A percentile compares a stretch with the other conserved stretches of the same genome.
These are phyloP conservation scores for Russula foetens DNA, from an alignment of 768 basidiomycete species.

Conservation along the genomic window DNA sequence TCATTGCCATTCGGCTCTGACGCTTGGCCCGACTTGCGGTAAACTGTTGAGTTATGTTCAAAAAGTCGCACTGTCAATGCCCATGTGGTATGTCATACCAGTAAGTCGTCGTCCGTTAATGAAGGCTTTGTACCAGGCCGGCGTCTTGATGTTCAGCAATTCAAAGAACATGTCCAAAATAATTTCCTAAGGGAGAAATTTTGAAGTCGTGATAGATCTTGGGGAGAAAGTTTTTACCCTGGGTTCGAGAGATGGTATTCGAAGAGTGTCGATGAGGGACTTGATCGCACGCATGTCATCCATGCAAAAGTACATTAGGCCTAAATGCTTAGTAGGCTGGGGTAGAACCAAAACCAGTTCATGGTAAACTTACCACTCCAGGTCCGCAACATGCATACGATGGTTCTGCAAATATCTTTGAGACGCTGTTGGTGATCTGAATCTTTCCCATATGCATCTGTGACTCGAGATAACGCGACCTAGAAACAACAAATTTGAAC, in stretches of 20 bases:
- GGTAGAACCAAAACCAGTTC: neutral
- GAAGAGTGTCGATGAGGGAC: conserved; percentile 75
- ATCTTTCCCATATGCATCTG: conserved; percentile 86
- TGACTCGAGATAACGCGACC: conserved; percentile 84
- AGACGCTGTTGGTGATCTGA: conserved; percentile 72
- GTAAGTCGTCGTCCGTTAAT: conserved; percentile 84
- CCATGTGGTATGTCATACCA: conserved; percentile 39
- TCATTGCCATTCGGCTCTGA: conserved; percentile 20
- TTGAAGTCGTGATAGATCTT: neutral
- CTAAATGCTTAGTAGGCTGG: conserved; percentile 29
- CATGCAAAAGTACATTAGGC: conserved; percentile 91
- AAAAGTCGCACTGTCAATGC: neutral
- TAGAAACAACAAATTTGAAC: conserved; percentile 25
- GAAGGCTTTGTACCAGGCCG: conserved; percentile 90
- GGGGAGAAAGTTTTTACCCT: conserved; percentile 43
- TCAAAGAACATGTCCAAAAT: conserved; percentile 93
- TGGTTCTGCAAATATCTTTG: conserved; percentile 65
- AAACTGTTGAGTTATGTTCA: conserved; percentile 44
- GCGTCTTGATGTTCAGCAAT: conserved; percentile 82
- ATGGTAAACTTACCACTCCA: conserved; percentile 72
- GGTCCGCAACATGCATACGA: conserved; percentile 76
- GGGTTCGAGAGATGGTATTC: conserved; percentile 81
- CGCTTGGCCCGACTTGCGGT: conserved; percentile 23
- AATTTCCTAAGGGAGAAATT: conserved; percentile 54
- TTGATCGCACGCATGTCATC: conserved; percentile 80